Base-by-base conservation (phyloP, 1,139 yeast species). In the Yamadazyma epiphylla region DNA sequence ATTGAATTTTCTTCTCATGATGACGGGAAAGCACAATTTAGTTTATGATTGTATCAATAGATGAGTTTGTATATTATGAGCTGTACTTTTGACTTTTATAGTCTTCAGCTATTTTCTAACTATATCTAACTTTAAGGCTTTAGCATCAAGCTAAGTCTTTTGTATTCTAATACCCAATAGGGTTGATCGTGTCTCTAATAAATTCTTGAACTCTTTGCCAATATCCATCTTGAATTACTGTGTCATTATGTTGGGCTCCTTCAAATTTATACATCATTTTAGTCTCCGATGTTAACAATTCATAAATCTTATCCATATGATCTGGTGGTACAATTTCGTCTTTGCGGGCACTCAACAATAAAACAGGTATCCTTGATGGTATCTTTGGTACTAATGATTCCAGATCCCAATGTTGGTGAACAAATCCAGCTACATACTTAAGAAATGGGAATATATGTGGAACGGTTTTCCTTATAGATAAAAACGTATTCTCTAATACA, bases 291-390 rank as follows among this genome's bases (percentile, higher is more conserved):
- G 64, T 64, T 28, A 80, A 62, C 27, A 74, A 45, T 24, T 70
- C 71, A 50, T 53, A 80, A 22, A 91, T 67, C 27, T 49, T 52
- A 33, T 70, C 71, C 91, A 89, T 86, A 48, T 91, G 97, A 1
- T 45, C 44, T 0, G 96, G 95, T 1, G 97, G 97, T 1, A 91
- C 96, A 20, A 91, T 78, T 55, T 91, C 98, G 58, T 91, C 98
- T 25, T 67, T 62, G 16, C 73, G 58, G 0, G 95, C 96, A 43
- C 84, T 75, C 28, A 89, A 53, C 45, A 89, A 75, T 29, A 89
- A 63, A 21, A 80, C 68, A 0, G 95, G 94, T 5, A 83, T 64
- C 6, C 63, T 51, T 0, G 67, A 43, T 5, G 80, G 74, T 14
- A 85, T 64, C 13, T 52, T 47, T 1, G 64, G 56, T 11, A 89